phyloP scores from a whole-genome alignment of 2,329 filamentous ascomycete genomes.

The Colletotrichum phormii region DNA sequence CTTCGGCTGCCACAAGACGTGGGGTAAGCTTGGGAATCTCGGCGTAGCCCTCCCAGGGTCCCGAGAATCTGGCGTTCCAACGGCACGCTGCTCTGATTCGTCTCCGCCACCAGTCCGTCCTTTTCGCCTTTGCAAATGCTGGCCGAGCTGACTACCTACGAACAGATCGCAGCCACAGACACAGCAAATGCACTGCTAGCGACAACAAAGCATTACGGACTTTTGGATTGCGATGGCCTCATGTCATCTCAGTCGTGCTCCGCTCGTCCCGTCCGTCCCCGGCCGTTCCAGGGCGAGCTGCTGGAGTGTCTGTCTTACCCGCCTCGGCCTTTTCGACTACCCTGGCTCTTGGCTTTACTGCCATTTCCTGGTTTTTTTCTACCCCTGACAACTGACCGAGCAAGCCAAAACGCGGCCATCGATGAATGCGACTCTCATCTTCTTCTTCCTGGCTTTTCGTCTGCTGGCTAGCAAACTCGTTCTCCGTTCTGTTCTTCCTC shows the following conservation, averaged over 20 bases:
- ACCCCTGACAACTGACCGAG: background rate
- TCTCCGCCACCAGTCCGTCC: constrained; percentile 23
- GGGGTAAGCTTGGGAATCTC: constrained; percentile 37
- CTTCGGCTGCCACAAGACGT: constrained; percentile 32
- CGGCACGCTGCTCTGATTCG: constrained; percentile 35
- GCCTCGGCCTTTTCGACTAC: constrained; percentile 23
- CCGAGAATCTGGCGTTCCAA: constrained; percentile 31
- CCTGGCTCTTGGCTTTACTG: constrained; percentile 22
- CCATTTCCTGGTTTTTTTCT: constrained; percentile 3
- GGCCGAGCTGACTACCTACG: background rate
- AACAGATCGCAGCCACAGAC: background rate
- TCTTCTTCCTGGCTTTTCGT: background rate
- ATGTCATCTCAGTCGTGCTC: constrained; percentile 21
- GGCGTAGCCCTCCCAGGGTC: constrained; percentile 26
- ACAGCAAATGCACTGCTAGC: background rate
- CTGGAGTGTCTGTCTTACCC: constrained; percentile 23
- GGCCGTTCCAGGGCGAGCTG: constrained; percentile 17
- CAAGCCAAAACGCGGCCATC: background rate
- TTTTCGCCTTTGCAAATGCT: background rate
- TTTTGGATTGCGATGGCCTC: constrained; percentile 30
- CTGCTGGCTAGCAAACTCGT: background rate
- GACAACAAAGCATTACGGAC: background rate
- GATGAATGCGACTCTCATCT: background rate
- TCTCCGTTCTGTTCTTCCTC: background rate
- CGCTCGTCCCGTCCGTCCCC: constrained; percentile 21